Evolutionary conservation across 805 yeast genomes (phyloP), one percentile per base, ranked within the genome.

Genomic region (Peterozyma toletana): DNA sequence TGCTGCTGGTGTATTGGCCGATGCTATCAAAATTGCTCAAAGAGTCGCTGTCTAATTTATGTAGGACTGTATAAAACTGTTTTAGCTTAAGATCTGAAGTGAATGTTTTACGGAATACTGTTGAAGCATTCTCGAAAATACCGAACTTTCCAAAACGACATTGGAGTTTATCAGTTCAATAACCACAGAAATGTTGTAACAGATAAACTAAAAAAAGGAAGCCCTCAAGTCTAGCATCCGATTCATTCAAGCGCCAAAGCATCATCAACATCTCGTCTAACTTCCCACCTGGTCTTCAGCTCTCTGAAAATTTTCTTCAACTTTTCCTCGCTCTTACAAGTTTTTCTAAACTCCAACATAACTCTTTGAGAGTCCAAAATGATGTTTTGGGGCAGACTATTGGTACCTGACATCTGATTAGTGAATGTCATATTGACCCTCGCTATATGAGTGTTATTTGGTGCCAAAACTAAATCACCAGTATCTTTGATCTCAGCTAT

Each of bases 1-100:
- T 41, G 82, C 83, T 37, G 62, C 62, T 56, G 99, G 99, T 66
- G 97, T 93, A 37, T 75, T 93, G 53, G 96, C 95, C 43, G 99
- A 93, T 62, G 82, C 86, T 33, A 76, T 93, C 60, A 93, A 88
- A 73, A 82, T 88, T 54, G 96, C 95, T 37, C 89, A 90, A 68
- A 81, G 96, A 71, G 64, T 87, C 42, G 83, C 81, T 40, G 59
- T 62, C 39, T 70, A 55, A 40, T 15, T 17, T 35, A 21, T 21
- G 7, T 4, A 21, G 27, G 27, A 21, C 27, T 21, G 4, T 5
- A 21, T 21, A 21, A 21, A 21, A 21, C 7, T 21, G 27, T 21
- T 21, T 21, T 21, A 21, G 27, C 27, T n/a, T 21, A 21, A 21
- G 7, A 5, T 21, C 7, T 21, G 27, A 21, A 21, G 7, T 21